Conservation (phyloP, 1,284 basidiomycete species). For the Malassezia arunalokei region DNA sequence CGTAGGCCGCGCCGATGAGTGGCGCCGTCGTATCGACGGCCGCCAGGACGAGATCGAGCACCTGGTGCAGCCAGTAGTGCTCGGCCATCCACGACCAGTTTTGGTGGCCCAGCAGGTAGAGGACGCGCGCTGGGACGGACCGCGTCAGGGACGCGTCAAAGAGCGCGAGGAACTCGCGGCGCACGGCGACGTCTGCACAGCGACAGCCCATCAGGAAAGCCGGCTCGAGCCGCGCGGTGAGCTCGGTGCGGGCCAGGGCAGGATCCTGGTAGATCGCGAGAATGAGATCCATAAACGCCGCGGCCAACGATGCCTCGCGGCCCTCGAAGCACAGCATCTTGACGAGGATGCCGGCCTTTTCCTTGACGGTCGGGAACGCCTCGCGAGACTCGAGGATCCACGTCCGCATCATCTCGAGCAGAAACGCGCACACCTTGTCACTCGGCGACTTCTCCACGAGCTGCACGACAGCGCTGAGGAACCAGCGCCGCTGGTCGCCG, state of each 20-base stretch:
- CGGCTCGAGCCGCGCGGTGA: conserved; percentile 83
- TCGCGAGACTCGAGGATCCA: conserved; percentile 62
- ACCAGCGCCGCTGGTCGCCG: conserved; percentile 54
- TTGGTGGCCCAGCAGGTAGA: conserved; percentile 83
- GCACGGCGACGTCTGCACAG: conserved; percentile 64
- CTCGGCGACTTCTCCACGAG: conserved; percentile 89
- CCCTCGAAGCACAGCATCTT: conserved; percentile 80
- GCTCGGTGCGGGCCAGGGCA: conserved; percentile 71
- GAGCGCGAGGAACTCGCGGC: conserved; percentile 79
- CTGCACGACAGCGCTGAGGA: conserved; percentile 62
- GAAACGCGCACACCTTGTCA: conserved; percentile 64
- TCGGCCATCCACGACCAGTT: conserved; percentile 90
- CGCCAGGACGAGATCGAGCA: conserved; percentile 76
- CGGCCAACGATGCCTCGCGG: conserved; percentile 60
- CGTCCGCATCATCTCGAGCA: conserved; percentile 72
- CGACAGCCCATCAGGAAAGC: conserved; percentile 87
- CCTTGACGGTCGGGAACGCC: conserved; percentile 70
- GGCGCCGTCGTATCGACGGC: conserved; percentile 29
- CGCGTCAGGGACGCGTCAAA: conserved; percentile 79
- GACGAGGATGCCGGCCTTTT: conserved; percentile 77
- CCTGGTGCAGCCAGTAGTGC: conserved; percentile 88
- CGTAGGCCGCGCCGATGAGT: conserved; percentile 18
- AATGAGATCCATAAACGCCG: conserved; percentile 76
- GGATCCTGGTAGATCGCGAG: conserved; percentile 89
- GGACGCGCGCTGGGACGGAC: conserved; percentile 66